Percentiles rank a stretch among this genome's conserved stretches.
phyloP scores from a whole-genome alignment of 306 rosid species.

The Coriaria nepalensis region DNA sequence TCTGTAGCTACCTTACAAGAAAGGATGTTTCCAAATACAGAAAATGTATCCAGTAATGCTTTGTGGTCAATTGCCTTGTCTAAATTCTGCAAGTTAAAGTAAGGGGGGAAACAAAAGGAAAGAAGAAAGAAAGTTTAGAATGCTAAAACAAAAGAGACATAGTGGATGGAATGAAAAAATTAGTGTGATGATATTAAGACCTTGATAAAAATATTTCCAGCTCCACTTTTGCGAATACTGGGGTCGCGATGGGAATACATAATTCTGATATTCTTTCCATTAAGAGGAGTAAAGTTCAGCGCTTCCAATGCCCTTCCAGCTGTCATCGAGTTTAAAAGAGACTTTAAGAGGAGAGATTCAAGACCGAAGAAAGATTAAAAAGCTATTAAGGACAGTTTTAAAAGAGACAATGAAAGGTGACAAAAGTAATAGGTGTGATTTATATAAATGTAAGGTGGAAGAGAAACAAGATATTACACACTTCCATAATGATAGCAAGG shows the following conservation, averaged over 20 bases:
- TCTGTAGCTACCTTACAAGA: conserved; percentile 29
- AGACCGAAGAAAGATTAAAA: neutral
- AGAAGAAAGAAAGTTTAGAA: neutral
- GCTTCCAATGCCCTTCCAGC: conserved; percentile 23
- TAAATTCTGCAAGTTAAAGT: conserved; percentile 13
- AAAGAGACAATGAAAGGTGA: no score
- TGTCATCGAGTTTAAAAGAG: neutral
- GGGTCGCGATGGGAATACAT: conserved; percentile 35
- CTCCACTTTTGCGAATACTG: conserved; percentile 21
- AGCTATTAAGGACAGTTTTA: neutral
- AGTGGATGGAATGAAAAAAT: neutral
- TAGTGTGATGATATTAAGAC: neutral
- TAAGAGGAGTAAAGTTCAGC: conserved; percentile 21
- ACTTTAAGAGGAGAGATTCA: neutral
- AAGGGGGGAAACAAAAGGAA: neutral
- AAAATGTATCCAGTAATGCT: conserved; percentile 30
- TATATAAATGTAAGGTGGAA: no score
- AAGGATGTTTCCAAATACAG: conserved; percentile 22
- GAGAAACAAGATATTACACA: no score
- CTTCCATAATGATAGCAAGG: no score
- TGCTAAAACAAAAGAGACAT: neutral
- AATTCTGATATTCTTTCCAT: conserved; percentile 23
- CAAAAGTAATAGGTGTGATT: no score
- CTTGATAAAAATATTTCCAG: conserved; percentile 29
- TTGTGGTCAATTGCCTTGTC: conserved; percentile 29